Conservation (phyloP, 257 asterid genomes). For the Solanum chilense region DNA sequence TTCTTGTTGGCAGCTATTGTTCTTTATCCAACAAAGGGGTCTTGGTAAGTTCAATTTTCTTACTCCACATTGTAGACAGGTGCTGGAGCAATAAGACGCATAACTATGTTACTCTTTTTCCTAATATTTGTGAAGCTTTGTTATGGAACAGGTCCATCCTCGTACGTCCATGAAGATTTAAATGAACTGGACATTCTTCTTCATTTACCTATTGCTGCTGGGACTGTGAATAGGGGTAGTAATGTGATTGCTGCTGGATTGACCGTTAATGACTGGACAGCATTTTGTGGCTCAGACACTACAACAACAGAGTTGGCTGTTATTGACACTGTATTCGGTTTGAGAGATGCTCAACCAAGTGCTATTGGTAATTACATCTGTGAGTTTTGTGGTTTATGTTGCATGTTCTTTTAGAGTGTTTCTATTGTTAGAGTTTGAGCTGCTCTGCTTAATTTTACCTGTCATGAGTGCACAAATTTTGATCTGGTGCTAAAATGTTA, state of each 20-base stretch:
- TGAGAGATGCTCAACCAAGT: slow-evolving; percentile 75
- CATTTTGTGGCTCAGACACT: slow-evolving; percentile 83
- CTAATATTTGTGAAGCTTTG: neutral
- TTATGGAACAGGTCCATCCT: neutral
- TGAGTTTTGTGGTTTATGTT: neutral
- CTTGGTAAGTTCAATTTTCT: neutral
- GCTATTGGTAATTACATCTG: slow-evolving; percentile 44
- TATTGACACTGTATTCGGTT: slow-evolving; percentile 62
- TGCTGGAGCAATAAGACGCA: neutral
- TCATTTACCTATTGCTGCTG: slow-evolving; percentile 72
- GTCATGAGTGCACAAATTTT: neutral
- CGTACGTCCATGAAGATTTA: neutral
- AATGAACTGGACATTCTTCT: slow-evolving; percentile 24
- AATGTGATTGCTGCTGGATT: slow-evolving; percentile 73
- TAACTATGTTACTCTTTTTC: neutral
- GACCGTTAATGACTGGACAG: slow-evolving; percentile 76
- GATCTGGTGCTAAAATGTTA: neutral
- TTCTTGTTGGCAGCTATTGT: neutral
- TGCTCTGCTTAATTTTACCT: neutral
- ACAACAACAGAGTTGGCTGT: slow-evolving; percentile 87
- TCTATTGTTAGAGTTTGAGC: neutral
- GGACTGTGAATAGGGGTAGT: slow-evolving; percentile 81
- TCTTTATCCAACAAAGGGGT: neutral
- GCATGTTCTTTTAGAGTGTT: neutral
- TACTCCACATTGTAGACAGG: neutral